Conservation (phyloP, 305 asterid genomes). For the Rubia peregrina region DNA sequence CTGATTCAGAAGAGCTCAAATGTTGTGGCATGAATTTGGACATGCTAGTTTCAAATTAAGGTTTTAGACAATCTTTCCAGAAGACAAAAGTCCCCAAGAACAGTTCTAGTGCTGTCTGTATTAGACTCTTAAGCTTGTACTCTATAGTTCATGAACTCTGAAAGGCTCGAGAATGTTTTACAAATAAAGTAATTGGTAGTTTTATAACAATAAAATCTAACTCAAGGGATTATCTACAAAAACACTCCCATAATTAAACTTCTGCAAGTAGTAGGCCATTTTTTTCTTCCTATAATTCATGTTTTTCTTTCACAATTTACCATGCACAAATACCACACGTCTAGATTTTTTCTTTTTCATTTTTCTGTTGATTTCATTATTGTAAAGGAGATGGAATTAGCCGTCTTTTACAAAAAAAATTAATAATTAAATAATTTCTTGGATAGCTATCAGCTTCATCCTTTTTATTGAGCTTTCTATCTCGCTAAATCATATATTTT, state of each 20-base stretch:
- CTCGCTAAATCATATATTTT: too few species aligned
- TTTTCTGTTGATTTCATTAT: too few species aligned
- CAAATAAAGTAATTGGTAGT: conserved; percentile 61
- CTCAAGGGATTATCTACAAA: conserved; percentile 62
- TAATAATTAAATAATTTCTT: too few species aligned
- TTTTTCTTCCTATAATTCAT: conserved; percentile 8
- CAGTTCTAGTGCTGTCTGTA: conserved; percentile 65
- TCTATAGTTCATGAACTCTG: too few species aligned
- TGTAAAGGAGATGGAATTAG: too few species aligned
- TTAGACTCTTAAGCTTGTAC: conserved; percentile 65
- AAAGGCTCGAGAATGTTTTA: conserved; percentile 48
- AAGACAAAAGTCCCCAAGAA: conserved; percentile 46
- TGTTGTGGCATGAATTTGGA: too few species aligned
- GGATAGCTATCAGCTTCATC: too few species aligned
- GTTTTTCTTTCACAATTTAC: conserved; percentile 3
- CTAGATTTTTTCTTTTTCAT: too few species aligned
- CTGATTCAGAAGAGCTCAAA: too few species aligned
- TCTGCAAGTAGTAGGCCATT: conserved; percentile 67
- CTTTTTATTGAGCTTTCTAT: too few species aligned
- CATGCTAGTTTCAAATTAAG: conserved; percentile 23
- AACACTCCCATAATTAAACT: conserved; percentile 71
- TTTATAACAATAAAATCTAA: conserved; percentile 76
- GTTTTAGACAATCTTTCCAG: conserved; percentile 17
- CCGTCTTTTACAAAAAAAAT: too few species aligned
- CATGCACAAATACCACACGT: too few species aligned